A percentile compares a stretch with the other conserved stretches of the same genome.
These are phyloP conservation scores for Scutellaria minor DNA, from an alignment of 257 asterid genomes.

Conservation along the genomic window DNA sequence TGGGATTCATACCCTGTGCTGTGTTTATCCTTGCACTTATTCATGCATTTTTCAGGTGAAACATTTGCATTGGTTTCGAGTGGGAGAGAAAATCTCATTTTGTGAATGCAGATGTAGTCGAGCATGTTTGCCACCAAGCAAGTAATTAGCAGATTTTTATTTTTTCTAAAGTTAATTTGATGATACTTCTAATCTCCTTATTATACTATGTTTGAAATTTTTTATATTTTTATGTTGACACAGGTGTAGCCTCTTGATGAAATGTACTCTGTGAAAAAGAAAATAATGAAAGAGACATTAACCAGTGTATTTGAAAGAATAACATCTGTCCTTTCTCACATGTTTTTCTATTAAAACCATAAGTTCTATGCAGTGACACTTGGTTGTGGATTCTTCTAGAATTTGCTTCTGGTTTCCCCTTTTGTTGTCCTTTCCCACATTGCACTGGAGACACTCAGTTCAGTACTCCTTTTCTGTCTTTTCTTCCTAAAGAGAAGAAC, in stretches of 20 bases:
- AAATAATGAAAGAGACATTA: neutral
- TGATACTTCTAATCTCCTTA: constrained; percentile 24
- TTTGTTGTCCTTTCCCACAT: neutral
- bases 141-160: constrained; percentile 49
- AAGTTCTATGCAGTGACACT: neutral
- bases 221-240: constrained; percentile 3
- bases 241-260: constrained; percentile 7
- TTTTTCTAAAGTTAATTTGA: constrained; percentile 23
- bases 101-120: constrained; percentile 97
- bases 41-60: constrained; percentile 65
- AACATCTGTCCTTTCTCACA: neutral
- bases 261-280: neutral
- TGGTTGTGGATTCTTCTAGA: constrained; percentile 9
- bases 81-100: constrained; percentile 74
- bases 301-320: constrained; percentile 13
- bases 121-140: constrained; percentile 93
- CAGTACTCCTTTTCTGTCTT: neutral
- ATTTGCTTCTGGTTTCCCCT: constrained; percentile 18
- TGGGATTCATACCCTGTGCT: constrained; percentile 17
- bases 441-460: constrained; percentile 21
- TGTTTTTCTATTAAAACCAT: neutral
- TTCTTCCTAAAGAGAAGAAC: neutral
- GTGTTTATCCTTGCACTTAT: constrained; percentile 21
- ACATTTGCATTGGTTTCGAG: constrained; percentile 92
- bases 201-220: neutral